These are phyloP conservation scores for Saprolegnia parasitica DNA, from an alignment of 352 stramenopile genomes.

Conservation along the genomic window DNA sequence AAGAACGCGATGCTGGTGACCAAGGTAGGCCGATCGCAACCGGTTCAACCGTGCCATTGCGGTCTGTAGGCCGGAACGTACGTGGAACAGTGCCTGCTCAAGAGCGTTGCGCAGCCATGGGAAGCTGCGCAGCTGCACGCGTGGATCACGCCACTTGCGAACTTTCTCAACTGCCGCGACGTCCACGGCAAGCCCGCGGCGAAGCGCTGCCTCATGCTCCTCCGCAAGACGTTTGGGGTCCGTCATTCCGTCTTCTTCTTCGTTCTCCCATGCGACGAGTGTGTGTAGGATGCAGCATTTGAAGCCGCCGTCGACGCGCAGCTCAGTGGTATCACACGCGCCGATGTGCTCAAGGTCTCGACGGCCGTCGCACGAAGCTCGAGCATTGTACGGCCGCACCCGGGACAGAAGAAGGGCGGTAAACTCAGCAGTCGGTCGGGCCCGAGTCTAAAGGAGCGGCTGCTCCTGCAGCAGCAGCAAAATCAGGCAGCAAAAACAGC, in stretches of 20 bases:
- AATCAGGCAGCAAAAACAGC: not conserved
- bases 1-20: slow-evolving; percentile 23
- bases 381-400: not conserved
- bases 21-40: slow-evolving; percentile 5
- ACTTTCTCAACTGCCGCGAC: slow-evolving; percentile 25
- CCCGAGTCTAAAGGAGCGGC: slow-evolving; percentile 1
- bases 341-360: slow-evolving; percentile 10
- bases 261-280: not conserved
- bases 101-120: slow-evolving; percentile 3
- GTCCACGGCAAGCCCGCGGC: slow-evolving; percentile 21
- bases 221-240: slow-evolving; percentile 24
- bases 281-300: not conserved
- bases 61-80: slow-evolving; percentile 6
- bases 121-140: slow-evolving; percentile 1
- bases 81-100: slow-evolving; percentile 9
- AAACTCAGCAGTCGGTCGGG: not conserved
- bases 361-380: not conserved
- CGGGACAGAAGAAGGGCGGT: not conserved
- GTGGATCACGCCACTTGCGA: slow-evolving; percentile 11
- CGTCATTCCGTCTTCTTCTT: not conserved
- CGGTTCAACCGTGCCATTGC: not conserved
- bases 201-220: slow-evolving; percentile 14
- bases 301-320: not conserved
- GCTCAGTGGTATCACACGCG: slow-evolving; percentile 5
- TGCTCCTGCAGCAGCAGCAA: not conserved